Percentiles rank a stretch among this genome's conserved stretches.
Evolutionary conservation across 83 land plant genomes (phyloP).

Genomic region (Picea mariana): DNA sequence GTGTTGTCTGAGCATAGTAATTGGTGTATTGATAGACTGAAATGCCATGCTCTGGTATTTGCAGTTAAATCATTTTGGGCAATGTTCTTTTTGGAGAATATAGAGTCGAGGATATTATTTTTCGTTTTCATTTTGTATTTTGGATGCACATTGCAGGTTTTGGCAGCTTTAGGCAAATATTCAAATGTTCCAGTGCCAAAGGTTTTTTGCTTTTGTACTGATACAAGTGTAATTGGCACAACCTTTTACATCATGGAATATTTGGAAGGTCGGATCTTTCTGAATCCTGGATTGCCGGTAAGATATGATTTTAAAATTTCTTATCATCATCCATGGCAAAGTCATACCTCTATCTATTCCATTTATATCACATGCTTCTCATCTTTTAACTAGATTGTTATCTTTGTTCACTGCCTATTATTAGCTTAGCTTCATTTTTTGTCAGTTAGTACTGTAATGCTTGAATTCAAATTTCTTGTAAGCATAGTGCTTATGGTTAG

Average conservation of each 20-base stretch:
- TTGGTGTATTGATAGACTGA: background rate
- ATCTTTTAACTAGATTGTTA: no score
- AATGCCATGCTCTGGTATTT: background rate
- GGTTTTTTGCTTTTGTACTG: constrained; percentile 83
- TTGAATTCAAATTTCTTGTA: background rate
- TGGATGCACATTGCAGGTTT: constrained; percentile 55
- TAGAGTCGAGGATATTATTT: background rate
- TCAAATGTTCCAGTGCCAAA: constrained; percentile 91
- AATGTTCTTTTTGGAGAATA: background rate
- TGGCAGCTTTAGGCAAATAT: constrained; percentile 72
- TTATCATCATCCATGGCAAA: background rate
- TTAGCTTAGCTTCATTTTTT: background rate
- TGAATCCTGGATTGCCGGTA: constrained; percentile 77
- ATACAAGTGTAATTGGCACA: constrained; percentile 86
- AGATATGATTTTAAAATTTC: background rate
- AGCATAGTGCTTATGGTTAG: background rate
- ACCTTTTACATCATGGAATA: constrained; percentile 98
- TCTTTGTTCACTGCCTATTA: background rate
- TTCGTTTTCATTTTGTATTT: background rate
- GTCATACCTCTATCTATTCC: background rate
- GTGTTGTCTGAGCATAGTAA: background rate
- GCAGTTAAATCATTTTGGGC: background rate
- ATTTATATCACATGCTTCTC: no score
- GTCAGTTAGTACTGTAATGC: background rate
- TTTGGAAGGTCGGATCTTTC: constrained; percentile 87